Evolutionary conservation across 345 rosid species (phyloP).

Genomic region (Atalantia buxifolia): DNA sequence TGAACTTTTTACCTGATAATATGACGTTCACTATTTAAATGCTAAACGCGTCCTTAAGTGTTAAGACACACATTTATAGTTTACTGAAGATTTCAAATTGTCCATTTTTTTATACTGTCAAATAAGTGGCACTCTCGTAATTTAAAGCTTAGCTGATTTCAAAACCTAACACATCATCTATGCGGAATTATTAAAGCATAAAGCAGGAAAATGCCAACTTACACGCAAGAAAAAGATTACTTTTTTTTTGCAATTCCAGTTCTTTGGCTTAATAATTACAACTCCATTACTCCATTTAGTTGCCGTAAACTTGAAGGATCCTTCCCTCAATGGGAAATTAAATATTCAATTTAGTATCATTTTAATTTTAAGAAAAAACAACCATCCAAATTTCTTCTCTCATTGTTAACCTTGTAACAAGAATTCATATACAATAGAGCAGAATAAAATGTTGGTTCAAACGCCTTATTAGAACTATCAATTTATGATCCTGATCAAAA

Average conservation of each 20-base stretch:
- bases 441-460: neutral
- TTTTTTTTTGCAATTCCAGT: neutral
- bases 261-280: conserved; percentile 1
- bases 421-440: neutral
- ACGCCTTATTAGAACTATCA: neutral
- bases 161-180: too few relatives aligned
- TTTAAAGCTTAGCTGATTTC: too few relatives aligned
- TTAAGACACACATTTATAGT: neutral
- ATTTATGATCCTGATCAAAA: too few relatives aligned
- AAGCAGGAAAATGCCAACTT: neutral
- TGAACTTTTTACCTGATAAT: neutral
- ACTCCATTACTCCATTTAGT: neutral
- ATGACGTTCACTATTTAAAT: too few relatives aligned
- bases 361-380: too few relatives aligned
- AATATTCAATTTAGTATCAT: neutral
- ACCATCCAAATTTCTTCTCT: neutral
- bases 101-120: neutral
- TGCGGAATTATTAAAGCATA: too few relatives aligned
- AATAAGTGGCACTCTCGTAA: too few relatives aligned
- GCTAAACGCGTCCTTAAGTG: too few relatives aligned
- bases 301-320: conserved; percentile 5
- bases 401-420: neutral
- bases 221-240: neutral
- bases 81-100: neutral
- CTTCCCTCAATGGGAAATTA: neutral